Percentiles rank a stretch among this genome's conserved stretches.
These are phyloP conservation scores for Nicotiana knightiana DNA, from an alignment of 257 asterid genomes.

Conservation along the genomic window DNA sequence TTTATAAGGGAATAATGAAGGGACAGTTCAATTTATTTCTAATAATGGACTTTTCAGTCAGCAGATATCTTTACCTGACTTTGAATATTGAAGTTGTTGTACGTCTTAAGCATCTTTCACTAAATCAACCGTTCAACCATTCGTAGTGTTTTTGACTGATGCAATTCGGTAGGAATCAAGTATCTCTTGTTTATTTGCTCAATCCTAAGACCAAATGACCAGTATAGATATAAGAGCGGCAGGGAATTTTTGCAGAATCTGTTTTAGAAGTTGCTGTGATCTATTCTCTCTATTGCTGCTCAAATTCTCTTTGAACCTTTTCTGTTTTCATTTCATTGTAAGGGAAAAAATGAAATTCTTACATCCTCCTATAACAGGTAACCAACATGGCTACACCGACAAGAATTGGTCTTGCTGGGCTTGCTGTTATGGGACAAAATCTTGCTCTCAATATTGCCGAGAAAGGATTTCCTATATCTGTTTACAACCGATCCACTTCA, in stretches of 20 bases:
- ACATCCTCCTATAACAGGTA: conserved; percentile 1
- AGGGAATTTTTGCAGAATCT: background rate
- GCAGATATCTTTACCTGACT: background rate
- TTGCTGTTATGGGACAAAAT: conserved; percentile 98
- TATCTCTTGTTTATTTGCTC: background rate
- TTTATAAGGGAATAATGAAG: background rate
- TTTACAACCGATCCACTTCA: conserved; percentile 89
- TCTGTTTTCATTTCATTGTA: background rate
- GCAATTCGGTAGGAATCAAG: background rate
- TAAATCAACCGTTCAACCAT: background rate
- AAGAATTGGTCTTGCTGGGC: conserved; percentile 98
- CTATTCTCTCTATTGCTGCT: background rate
- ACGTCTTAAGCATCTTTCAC: background rate
- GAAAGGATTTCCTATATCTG: conserved; percentile 96
- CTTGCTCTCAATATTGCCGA: conserved; percentile 97
- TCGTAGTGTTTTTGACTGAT: background rate
- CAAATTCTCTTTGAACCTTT: background rate
- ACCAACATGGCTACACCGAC: conserved; percentile 60
- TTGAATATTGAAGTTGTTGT: background rate
- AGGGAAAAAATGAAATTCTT: background rate
- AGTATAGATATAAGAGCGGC: background rate
- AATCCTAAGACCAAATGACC: background rate
- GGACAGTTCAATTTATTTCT: background rate
- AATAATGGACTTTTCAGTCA: background rate
- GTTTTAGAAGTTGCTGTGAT: background rate